phyloP scores from a whole-genome alignment of 2,329 filamentous ascomycete species.

The Lachnum nothofagi region DNA sequence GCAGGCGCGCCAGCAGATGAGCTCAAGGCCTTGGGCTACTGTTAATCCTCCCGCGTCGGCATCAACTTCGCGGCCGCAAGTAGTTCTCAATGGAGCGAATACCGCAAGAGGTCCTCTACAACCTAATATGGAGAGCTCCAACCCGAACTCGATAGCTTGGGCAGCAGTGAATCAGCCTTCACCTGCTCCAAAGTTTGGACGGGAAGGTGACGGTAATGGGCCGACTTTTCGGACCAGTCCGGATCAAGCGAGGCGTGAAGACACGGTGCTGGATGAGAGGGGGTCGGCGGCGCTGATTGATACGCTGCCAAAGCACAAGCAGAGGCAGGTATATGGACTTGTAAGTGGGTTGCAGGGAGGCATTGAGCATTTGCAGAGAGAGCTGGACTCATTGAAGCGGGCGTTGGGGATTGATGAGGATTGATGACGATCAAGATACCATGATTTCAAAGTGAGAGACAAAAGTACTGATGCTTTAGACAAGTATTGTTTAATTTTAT shows the following conservation, averaged over 20 bases:
- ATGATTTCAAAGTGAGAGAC: neutral
- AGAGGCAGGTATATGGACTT: conserved; percentile 30
- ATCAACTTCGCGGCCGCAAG: neutral
- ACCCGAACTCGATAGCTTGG: conserved; percentile 22
- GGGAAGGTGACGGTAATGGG: conserved; percentile 36
- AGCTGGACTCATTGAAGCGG: conserved; percentile 28
- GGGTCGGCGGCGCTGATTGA: conserved; percentile 28
- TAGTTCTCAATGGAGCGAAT: conserved; percentile 17
- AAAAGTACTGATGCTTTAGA: neutral
- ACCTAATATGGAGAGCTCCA: conserved; percentile 8
- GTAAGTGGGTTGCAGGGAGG: conserved; percentile 31
- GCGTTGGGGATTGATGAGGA: conserved; percentile 31
- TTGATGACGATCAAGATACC: conserved; percentile 7
- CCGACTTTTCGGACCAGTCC: conserved; percentile 29
- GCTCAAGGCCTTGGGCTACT: conserved; percentile 24
- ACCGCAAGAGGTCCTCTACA: conserved; percentile 2
- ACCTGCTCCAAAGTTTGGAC: conserved; percentile 20
- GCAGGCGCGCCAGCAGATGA: conserved; percentile 22
- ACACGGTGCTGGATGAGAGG: conserved; percentile 19
- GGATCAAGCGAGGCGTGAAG: conserved; percentile 22
- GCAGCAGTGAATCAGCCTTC: conserved; percentile 22
- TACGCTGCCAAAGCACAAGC: conserved; percentile 29
- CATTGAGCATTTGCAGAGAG: conserved; percentile 31
- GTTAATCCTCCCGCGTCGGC: conserved; percentile 19
- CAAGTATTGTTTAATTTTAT: neutral